Percentiles rank a stretch among this genome's conserved stretches.
Evolutionary conservation across 495 filamentous ascomycete genomes (phyloP).

Genomic region (Aspergillus mulundensis): DNA sequence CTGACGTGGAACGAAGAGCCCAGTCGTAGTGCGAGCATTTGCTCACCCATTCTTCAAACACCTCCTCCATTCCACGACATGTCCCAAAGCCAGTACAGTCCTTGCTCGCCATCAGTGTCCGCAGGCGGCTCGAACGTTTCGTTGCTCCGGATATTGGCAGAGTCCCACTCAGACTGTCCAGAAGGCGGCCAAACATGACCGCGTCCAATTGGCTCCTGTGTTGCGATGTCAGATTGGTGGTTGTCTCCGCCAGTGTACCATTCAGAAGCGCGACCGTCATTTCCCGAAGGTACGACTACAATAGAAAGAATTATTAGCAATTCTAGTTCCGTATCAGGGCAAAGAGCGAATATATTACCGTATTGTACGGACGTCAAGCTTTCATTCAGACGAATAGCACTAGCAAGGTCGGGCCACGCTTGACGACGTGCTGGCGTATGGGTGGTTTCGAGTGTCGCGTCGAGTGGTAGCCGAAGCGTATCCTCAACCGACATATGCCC

Average conservation of each 20-base stretch:
- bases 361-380: slow-evolving; percentile 26
- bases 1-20: no score
- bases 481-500: slow-evolving; percentile 24
- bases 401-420: slow-evolving; percentile 7
- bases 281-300: slow-evolving; percentile 11
- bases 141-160: neutral
- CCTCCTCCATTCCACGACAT: slow-evolving; percentile 23
- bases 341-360: slow-evolving; percentile 9
- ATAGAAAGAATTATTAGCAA: neutral
- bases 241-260: neutral
- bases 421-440: slow-evolving; percentile 8
- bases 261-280: slow-evolving; percentile 5
- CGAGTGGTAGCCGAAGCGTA: slow-evolving; percentile 23
- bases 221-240: neutral
- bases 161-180: neutral
- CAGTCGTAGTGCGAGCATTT: neutral
- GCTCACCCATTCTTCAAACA: neutral
- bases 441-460: slow-evolving; percentile 12
- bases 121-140: neutral
- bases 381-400: slow-evolving; percentile 22
- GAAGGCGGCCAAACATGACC: neutral
- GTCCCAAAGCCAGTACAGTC: slow-evolving; percentile 30
- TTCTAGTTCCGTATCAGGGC: neutral
- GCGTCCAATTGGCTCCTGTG: neutral
- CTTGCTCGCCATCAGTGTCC: slow-evolving; percentile 14